These are phyloP conservation scores for Fusarium praegraminearum DNA, from an alignment of 2,329 filamentous ascomycete species.

Conservation along the genomic window DNA sequence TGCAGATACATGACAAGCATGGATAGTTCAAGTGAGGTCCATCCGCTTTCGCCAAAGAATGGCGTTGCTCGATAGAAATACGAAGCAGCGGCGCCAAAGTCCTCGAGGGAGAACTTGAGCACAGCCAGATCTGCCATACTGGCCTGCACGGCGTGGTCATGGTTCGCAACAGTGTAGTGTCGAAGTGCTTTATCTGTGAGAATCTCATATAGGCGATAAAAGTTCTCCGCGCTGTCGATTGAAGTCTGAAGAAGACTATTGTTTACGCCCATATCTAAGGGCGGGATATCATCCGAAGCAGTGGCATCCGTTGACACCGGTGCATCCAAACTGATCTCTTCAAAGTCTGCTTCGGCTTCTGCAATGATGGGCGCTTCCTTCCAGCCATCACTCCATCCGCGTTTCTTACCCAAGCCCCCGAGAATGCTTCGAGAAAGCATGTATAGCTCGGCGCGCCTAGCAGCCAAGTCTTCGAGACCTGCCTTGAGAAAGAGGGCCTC, in stretches of 20 bases:
- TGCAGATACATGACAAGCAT: constrained; percentile 88
- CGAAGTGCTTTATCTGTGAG: constrained; percentile 88
- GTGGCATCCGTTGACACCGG: constrained; percentile 44
- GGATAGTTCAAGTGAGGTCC: constrained; percentile 82
- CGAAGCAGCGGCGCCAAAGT: constrained; percentile 78
- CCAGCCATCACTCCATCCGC: constrained; percentile 85
- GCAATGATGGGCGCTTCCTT: constrained; percentile 65
- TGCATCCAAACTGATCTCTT: constrained; percentile 68
- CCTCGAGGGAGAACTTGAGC: constrained; percentile 80
- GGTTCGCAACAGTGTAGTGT: constrained; percentile 83
- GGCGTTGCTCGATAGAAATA: constrained; percentile 84
- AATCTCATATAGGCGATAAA: constrained; percentile 75
- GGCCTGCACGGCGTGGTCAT: constrained; percentile 80
- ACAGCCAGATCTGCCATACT: constrained; percentile 88
- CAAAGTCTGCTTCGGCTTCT: constrained; percentile 62
- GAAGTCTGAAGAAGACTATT: constrained; percentile 70
- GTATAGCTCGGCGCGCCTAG: constrained; percentile 84
- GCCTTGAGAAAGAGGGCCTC: constrained; percentile 66
- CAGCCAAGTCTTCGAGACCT: constrained; percentile 85
- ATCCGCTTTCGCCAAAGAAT: constrained; percentile 81
- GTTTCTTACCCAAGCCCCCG: constrained; percentile 76
- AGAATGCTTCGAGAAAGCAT: constrained; percentile 83
- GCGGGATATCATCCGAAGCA: constrained; percentile 11
- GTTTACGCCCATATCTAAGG: constrained; percentile 53
- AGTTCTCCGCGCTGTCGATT: constrained; percentile 71